Evolutionary conservation across 78 protist genomes (phyloP).

Genomic region (Speleostelium caveatum): DNA sequence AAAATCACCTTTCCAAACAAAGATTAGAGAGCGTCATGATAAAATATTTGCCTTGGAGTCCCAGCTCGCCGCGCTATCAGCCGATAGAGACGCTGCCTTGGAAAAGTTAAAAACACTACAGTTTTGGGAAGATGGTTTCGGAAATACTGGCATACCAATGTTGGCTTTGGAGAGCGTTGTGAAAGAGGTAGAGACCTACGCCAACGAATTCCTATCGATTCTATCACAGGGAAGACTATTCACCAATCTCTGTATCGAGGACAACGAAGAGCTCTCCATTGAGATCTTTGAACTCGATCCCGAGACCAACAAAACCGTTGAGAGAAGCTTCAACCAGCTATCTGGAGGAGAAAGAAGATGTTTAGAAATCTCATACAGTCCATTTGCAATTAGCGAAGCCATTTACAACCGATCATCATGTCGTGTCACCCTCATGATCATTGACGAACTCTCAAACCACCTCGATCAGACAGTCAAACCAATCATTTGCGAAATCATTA

Average conservation of each 20-base stretch:
- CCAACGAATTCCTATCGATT: constrained; percentile 35
- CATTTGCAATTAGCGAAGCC: constrained; percentile 49
- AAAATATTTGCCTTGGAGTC: not conserved
- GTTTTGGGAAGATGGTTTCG: constrained; percentile 69
- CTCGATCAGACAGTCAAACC: constrained; percentile 43
- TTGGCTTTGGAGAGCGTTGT: constrained; percentile 22
- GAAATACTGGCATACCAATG: constrained; percentile 26
- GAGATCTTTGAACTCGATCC: constrained; percentile 39
- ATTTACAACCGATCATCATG: constrained; percentile 53
- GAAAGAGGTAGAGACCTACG: constrained; percentile 34
- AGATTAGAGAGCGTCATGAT: not conserved
- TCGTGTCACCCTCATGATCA: not conserved
- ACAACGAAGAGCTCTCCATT: constrained; percentile 31
- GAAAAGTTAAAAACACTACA: not conserved
- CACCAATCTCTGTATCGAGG: not conserved
- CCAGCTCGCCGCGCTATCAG: not conserved
- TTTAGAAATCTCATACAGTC: constrained; percentile 46
- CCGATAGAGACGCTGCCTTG: not conserved
- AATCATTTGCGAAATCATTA: constrained; percentile 55
- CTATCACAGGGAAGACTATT: constrained; percentile 49
- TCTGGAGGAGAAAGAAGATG: constrained; percentile 75
- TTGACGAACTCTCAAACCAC: constrained; percentile 61
- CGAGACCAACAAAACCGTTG: not conserved
- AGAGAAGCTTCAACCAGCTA: constrained; percentile 25
- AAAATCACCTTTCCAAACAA: not conserved